Evolutionary conservation across 129 eudicot species (phyloP).

Genomic region (Mikania micrantha): DNA sequence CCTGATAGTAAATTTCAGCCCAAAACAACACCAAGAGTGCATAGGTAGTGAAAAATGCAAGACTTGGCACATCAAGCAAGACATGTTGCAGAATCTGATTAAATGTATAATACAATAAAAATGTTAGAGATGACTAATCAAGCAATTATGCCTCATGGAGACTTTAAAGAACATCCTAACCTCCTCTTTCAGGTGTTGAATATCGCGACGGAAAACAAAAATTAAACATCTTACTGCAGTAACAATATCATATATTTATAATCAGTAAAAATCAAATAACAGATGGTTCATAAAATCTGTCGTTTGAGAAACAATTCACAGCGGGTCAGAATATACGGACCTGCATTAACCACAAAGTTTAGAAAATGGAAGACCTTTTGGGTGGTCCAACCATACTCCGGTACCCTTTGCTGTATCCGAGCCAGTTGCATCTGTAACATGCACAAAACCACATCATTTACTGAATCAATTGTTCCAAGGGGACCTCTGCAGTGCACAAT

Average conservation of each 20-base stretch:
- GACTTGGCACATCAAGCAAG: slow-evolving; percentile 89
- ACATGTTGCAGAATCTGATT: slow-evolving; percentile 59
- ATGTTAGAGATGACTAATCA: not conserved
- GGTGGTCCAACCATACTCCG: slow-evolving; percentile 97
- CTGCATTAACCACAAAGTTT: slow-evolving; percentile 84
- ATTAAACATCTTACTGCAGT: slow-evolving; percentile 62
- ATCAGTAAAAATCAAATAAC: not conserved
- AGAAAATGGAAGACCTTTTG: slow-evolving; percentile 95
- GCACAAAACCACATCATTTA: not conserved
- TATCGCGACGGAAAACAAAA: slow-evolving; percentile 71
- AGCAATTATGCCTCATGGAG: too few relatives aligned
- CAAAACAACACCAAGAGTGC: slow-evolving; percentile 86
- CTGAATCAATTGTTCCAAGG: too few relatives aligned
- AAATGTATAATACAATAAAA: not conserved
- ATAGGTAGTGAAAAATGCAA: slow-evolving; percentile 83
- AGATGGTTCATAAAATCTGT: not conserved
- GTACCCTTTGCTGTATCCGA: slow-evolving; percentile 82
- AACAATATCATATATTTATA: slow-evolving; percentile 11
- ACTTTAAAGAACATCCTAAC: slow-evolving; percentile 20
- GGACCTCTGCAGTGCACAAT: too few relatives aligned
- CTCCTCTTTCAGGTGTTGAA: slow-evolving; percentile 60
- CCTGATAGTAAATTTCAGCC: slow-evolving; percentile 98
- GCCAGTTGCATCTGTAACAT: slow-evolving; percentile 61
- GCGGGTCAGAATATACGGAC: slow-evolving; percentile 26
- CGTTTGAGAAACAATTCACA: not conserved